These are phyloP conservation scores for Arachis stenosperma DNA, from an alignment of 306 rosid species.

Conservation along the genomic window DNA sequence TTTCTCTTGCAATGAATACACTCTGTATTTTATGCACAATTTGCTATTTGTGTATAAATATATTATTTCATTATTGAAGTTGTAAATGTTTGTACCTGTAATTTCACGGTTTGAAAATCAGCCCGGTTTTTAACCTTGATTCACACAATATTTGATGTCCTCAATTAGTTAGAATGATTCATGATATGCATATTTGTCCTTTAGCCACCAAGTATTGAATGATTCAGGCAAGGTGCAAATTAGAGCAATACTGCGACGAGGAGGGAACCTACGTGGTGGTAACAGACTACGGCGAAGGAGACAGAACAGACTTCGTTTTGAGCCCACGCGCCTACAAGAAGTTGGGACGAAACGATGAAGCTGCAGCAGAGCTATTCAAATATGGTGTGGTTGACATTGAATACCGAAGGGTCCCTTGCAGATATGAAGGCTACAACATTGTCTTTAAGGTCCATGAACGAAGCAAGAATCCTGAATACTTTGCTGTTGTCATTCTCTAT, in stretches of 20 bases:
- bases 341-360: constrained; percentile 39
- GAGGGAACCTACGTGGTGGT: constrained; percentile 50
- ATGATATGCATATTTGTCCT: too few relatives aligned
- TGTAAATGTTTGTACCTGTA: too few relatives aligned
- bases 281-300: constrained; percentile 56
- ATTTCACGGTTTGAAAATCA: too few relatives aligned
- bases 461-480: constrained; percentile 65
- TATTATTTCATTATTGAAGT: too few relatives aligned
- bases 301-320: constrained; percentile 52
- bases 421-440: constrained; percentile 47
- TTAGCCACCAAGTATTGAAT: too few relatives aligned
- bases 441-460: constrained; percentile 55
- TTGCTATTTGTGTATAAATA: too few relatives aligned
- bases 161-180: too few relatives aligned
- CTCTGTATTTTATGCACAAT: too few relatives aligned
- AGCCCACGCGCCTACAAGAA: constrained; percentile 44
- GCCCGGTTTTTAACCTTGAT: too few relatives aligned
- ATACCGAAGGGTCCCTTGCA: constrained; percentile 55
- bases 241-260: constrained; percentile 43
- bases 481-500: constrained; percentile 53
- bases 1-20: too few relatives aligned
- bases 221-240: constrained; percentile 49
- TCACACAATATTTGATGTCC: too few relatives aligned
- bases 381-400: constrained; percentile 53
- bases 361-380: constrained; percentile 46